phyloP scores from a whole-genome alignment of 768 basidiomycete genomes.

The Pleurotus salmoneostramineus region DNA sequence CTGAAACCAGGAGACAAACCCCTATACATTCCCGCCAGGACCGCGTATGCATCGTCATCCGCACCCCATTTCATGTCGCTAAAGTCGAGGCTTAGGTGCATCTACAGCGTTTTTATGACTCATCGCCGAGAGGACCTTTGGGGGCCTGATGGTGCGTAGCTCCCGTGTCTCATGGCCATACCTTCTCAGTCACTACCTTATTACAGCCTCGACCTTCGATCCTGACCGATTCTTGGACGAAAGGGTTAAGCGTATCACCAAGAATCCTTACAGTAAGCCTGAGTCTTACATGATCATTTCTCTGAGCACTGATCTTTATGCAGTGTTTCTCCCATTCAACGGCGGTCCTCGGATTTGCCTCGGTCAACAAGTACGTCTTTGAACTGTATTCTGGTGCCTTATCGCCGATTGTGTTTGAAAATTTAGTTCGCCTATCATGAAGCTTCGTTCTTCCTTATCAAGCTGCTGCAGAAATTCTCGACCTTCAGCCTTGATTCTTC shows the following conservation, averaged over 20 bases:
- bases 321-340: constrained; percentile 50
- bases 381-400: neutral
- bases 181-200: neutral
- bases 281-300: neutral
- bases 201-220: constrained; percentile 51
- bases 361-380: constrained; percentile 37
- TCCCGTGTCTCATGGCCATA: neutral
- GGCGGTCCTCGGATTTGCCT: constrained; percentile 50
- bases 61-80: neutral
- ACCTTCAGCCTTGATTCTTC: constrained; percentile 38
- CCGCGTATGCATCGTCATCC: neutral
- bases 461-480: constrained; percentile 54
- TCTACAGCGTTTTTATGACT: constrained; percentile 53
- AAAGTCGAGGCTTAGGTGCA: constrained; percentile 19
- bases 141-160: constrained; percentile 57
- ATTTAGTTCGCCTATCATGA: constrained; percentile 63
- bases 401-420: neutral
- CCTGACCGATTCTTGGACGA: constrained; percentile 68
- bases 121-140: constrained; percentile 60
- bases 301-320: neutral
- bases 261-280: constrained; percentile 42
- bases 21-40: neutral
- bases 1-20: neutral
- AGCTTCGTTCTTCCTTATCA: constrained; percentile 57
- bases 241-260: constrained; percentile 49